Evolutionary conservation across 768 basidiomycete genomes (phyloP), one percentile per base, ranked within the genome.

Genomic region (Hypsizygus marmoreus): DNA sequence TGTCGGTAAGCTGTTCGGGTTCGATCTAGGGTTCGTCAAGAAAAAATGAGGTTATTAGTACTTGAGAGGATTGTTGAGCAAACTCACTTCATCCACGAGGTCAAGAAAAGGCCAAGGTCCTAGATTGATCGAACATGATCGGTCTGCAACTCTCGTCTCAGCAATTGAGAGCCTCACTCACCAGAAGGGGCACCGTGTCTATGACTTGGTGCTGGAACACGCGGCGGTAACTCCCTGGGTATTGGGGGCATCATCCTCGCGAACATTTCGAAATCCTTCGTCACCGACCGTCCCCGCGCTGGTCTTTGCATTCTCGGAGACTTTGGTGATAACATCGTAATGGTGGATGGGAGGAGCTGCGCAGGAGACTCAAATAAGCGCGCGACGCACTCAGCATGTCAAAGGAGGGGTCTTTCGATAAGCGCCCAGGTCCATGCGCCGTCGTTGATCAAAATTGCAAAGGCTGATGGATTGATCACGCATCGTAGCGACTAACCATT

Each of bases 161-260:
- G 43, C 39, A 40, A 43, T 24, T 54, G 45, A 45, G n/a, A 33
- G 28, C 51, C 57, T 63, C 19, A 55, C 67, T 47, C 46, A 59
- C 72, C 73, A 34, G 70, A 70, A 20, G 74, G 74, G 1, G 71
- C 60, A 11, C 67, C 73, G 55, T 74, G 69, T 33, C 68, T 58
- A 50, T 72, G 67, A 37, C 63, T 63, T 11, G 68, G 65, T 34
- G 64, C 49, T 35, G 63, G 59, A 16, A 68, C 54, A 29, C 63
- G 56, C 4, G 59, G 55, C 6, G 60, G 62, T 52, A 64, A 49
- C 9, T 45, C 44, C 25, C 25, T 22, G 20, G 33, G 25, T 29
- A 30, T 40, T 2, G 32, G 14, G 4, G 50, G 51, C 43, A 50
- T 47, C 6, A 48, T 47, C 29, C 38, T 48, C 16, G 43, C 42